Evolutionary conservation across 2,329 filamentous ascomycete species (phyloP), one percentile per base, ranked within the genome.

Genomic region (Phoma sp.): DNA sequence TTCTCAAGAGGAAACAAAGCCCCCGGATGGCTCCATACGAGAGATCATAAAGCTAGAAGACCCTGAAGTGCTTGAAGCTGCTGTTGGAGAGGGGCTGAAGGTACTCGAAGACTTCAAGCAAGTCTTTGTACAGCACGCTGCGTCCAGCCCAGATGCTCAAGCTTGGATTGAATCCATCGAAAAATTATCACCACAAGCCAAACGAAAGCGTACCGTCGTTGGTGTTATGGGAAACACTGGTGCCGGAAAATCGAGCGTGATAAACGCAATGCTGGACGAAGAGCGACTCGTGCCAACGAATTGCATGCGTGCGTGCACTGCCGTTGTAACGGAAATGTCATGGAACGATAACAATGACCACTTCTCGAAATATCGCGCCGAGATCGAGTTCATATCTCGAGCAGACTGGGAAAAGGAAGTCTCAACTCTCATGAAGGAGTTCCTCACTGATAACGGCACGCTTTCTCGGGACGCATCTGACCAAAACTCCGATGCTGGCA

Each of bases 191-290:
- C 68, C 75, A 2, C 74, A 77, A 43, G 72, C 76, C 3, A 64
- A 65, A 5, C 71, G 70, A 21, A 79, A 78, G 10, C 72, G 74
- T 14, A 77, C 78, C 1, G 76, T 87, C 0, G 76, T 88, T 15
- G 85, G 84, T 5, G 81, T 88, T 1, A 80, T 86, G 2, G 86
- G 85, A 1, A 84, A 81, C 47, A 88, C 86, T 0, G 85, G 85
- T 0, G 81, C 83, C 1, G 86, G 86, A 0, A 89, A 88, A 63
- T 84, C 80, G 17, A 84, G 82, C 1, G 74, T 87, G 0, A 86
- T 88, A 67, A 88, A 88, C 61, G 85, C 85, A 0, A 64, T 88
- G 28, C 74, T 88, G 0, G 84, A 87, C 25, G 83, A 88, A 60
- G 83, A 87, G 57, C 76, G 80, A n/a, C 71, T 84, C 14, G 77